Evolutionary conservation across 352 stramenopile species (phyloP), one percentile per base, ranked within the genome.

Genomic region (Globisporangium paroecandrum): DNA sequence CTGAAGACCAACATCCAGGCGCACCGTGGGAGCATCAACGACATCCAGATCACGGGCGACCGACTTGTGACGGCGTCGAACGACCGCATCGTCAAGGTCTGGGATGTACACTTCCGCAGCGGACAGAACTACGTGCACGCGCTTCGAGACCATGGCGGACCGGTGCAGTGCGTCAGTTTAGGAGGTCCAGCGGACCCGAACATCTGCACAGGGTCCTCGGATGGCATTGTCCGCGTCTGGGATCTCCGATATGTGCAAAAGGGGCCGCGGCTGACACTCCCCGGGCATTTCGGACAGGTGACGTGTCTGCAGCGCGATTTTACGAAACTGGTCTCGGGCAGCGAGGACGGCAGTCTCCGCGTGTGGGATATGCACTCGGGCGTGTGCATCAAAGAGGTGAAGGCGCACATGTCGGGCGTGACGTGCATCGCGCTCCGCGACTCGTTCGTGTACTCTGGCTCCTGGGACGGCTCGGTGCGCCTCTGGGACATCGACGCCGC

Each of bases 361-460:
- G 76, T 91, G 32, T 94, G 83, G 87, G 83, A 94, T 71, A 87
- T 94, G 73, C 84, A 92, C 68, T 92, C 87, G 8, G 87, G 87
- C 20, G 73, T 78, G 27, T 92, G 85, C 55, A 69, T 87, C 29
- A 78, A 85, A 6, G 78, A 93, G 22, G 49, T 82, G 25, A 77
- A 79, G 47, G 81, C 72, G 6, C 85, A 95, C 64, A 58, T 75
- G 56, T 89, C 85, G 38, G 81, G 87, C 10, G 77, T 95, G 12
- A 89, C 85, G 67, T 77, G 75, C 64, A 76, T 91, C 34, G 76
- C 74, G 64, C 76, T 93, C 47, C 78, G 74, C 2, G 82, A 92
- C 70, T 77, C 83, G 32, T 67, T 82, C 34, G 80, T 94, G 54
- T 87, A 86, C 69, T 92, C 87, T 41, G 76, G 77, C 15, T 89